Conservation (phyloP, 768 basidiomycete genomes). For the Saitozyma podzolica region DNA sequence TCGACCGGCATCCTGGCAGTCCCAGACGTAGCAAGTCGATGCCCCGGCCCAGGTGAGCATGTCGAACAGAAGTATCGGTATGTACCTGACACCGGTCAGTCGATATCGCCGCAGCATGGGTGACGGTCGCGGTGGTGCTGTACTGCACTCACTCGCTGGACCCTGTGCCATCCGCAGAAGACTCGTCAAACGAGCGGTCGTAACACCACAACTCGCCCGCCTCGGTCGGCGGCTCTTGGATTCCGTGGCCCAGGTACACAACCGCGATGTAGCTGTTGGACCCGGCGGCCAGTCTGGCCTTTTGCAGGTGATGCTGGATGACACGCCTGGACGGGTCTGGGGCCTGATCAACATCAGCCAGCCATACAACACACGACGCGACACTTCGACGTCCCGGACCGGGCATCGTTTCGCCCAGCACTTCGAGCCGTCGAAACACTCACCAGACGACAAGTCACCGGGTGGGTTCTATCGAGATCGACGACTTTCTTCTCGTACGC, state of each 20-base stretch:
- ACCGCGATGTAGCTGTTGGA: constrained; percentile 36
- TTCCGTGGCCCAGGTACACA: constrained; percentile 43
- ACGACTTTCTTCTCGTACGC: constrained; percentile 9
- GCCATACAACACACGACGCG: constrained; percentile 1
- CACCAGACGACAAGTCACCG: no score
- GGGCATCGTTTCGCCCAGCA: no score
- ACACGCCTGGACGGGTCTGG: constrained; percentile 40
- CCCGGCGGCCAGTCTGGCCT: constrained; percentile 38
- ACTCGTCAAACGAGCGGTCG: constrained; percentile 42
- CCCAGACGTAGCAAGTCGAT: constrained; percentile 44
- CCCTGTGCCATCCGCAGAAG: constrained; percentile 26
- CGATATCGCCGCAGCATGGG: neutral
- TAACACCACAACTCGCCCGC: constrained; percentile 49
- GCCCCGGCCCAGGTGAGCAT: constrained; percentile 44
- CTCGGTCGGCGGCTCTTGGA: constrained; percentile 47
- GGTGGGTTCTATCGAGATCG: neutral
- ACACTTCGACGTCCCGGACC: neutral
- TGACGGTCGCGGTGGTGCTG: neutral
- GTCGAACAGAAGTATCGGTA: constrained; percentile 47
- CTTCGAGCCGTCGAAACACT: no score
- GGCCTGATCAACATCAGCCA: constrained; percentile 5
- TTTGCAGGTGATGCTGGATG: constrained; percentile 40
- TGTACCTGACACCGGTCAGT: constrained; percentile 30
- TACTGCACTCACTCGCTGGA: constrained; percentile 35
- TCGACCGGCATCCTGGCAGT: constrained; percentile 40